Evolutionary conservation across 1,284 basidiomycete genomes (phyloP), one percentile per base, ranked within the genome.

Genomic region (Fomitopsis palustris): DNA sequence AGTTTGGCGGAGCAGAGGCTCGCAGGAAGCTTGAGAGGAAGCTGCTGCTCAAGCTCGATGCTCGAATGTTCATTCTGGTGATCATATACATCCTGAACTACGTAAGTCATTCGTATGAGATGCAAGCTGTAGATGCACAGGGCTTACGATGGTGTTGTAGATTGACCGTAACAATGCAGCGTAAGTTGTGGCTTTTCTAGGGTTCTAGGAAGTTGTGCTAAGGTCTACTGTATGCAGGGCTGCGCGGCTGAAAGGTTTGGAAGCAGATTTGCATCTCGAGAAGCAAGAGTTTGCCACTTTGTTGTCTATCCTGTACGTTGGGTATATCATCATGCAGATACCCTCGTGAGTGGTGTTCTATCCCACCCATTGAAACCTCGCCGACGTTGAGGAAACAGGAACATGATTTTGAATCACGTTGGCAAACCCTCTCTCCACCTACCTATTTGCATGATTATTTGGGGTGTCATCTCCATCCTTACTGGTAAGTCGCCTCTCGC

Each of bases 271-370:
- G 19, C 67, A 82, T 29, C 75, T 92, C 39, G 76, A 81, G 56
- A 87, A 83, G 23, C 77, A 77, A 45, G 79, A 92, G 67, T 93
- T 92, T 70, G 81, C 85, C 10, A 89, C 87, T 0, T 72, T 92
- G 25, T 72, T 94, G 33, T 86, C 85, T 23, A 84, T 92, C 61
- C 81, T 93, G 41, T 93, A 90, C 67, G 82, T 91, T 51, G 90
- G 89, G 27, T 93, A 93, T 67, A 85, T 90, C 62, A 71, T 90
- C 56, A 90, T 91, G 85, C 91, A 93, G 70, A 82, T 90, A 54
- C 89, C 88, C 17, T 90, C 87, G 86, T 88, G 68, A 69, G 83
- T 74, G 9, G 49, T 53, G 8, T 49, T 35, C 52, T 53, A 23
- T 42, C 57, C 39, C 53, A 54, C 21, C 33, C 52, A 14, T 10